These are phyloP conservation scores for Myxozyma kluyveri DNA, from an alignment of 805 yeast genomes.

Conservation along the genomic window DNA sequence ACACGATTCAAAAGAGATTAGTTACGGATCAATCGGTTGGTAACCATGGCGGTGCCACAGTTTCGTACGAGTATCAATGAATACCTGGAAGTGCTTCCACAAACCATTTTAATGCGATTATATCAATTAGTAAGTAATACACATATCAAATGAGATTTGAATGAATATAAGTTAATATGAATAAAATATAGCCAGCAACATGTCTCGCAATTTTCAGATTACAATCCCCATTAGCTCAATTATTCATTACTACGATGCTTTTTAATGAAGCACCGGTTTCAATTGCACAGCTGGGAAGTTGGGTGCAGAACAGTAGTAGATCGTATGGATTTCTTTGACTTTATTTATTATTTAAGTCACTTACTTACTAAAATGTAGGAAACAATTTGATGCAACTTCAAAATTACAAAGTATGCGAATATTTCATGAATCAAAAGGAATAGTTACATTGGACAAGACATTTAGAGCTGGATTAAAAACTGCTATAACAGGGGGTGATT, in stretches of 20 bases:
- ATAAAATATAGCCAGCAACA: slow-evolving; percentile 67
- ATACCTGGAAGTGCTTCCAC: slow-evolving; percentile 86
- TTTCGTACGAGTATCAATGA: slow-evolving; percentile 49
- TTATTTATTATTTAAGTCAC: slow-evolving; percentile 10
- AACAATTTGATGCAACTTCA: slow-evolving; percentile 74
- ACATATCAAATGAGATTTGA: neutral
- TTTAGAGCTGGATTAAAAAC: slow-evolving; percentile 73
- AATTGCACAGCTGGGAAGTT: slow-evolving; percentile 63
- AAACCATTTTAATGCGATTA: slow-evolving; percentile 74
- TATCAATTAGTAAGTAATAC: slow-evolving; percentile 53
- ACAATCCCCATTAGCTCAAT: slow-evolving; percentile 84
- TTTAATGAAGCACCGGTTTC: slow-evolving; percentile 74
- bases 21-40: too few species aligned
- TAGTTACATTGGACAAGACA: slow-evolving; percentile 61
- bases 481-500: slow-evolving; percentile 78
- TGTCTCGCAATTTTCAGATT: slow-evolving; percentile 89
- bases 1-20: too few species aligned
- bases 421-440: slow-evolving; percentile 54
- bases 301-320: slow-evolving; percentile 64
- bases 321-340: slow-evolving; percentile 36
- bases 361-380: slow-evolving; percentile 39
- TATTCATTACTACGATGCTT: slow-evolving; percentile 80
- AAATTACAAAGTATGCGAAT: slow-evolving; percentile 74
- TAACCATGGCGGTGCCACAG: slow-evolving; percentile 26
- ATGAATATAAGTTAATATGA: neutral